A percentile compares a stretch with the other conserved stretches of the same genome.
phyloP scores from a whole-genome alignment of 306 rosid species.

The Lathyrus sativus region DNA sequence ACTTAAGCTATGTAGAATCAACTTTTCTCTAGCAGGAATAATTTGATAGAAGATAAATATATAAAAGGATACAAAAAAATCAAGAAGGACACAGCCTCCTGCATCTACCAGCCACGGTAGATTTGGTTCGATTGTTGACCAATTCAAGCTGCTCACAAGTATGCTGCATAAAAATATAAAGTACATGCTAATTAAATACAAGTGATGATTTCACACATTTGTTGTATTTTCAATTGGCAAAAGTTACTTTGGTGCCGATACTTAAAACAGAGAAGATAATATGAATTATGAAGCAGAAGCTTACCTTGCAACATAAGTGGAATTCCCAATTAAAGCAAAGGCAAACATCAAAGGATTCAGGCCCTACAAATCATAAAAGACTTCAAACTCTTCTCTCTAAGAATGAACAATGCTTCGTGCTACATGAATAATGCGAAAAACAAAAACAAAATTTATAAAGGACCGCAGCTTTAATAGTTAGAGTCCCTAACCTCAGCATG shows the following conservation, averaged over 20 bases:
- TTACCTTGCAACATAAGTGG: conserved; percentile 76
- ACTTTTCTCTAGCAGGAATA: conserved; percentile 33
- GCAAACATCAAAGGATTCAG: conserved; percentile 86
- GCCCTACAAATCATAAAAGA: conserved; percentile 61
- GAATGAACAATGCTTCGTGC: conserved; percentile 16
- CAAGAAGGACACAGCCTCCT: conserved; percentile 81
- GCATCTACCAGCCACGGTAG: conserved; percentile 95
- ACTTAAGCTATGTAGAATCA: conserved; percentile 11
- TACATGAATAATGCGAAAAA: conserved; percentile 12
- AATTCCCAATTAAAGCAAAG: conserved; percentile 81
- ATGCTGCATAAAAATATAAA: conserved; percentile 52
- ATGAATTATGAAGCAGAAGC: conserved; percentile 16
- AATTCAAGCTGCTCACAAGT: conserved; percentile 66
- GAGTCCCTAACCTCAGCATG: conserved; percentile 67
- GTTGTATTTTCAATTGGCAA: conserved; percentile 15
- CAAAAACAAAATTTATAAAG: conserved; percentile 2
- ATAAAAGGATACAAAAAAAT: conserved; percentile 71
- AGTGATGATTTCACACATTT: conserved; percentile 19
- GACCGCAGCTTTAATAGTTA: conserved; percentile 27
- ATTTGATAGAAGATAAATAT: conserved; percentile 25
- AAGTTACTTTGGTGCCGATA: conserved; percentile 21
- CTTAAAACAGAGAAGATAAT: conserved; percentile 17
- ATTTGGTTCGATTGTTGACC: conserved; percentile 72
- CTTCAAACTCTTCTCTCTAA: conserved; percentile 6
- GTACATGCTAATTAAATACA: conserved; percentile 20